Conservation (phyloP, 192 early-diverging fungal genomes). For the Coemansia sp. region DNA sequence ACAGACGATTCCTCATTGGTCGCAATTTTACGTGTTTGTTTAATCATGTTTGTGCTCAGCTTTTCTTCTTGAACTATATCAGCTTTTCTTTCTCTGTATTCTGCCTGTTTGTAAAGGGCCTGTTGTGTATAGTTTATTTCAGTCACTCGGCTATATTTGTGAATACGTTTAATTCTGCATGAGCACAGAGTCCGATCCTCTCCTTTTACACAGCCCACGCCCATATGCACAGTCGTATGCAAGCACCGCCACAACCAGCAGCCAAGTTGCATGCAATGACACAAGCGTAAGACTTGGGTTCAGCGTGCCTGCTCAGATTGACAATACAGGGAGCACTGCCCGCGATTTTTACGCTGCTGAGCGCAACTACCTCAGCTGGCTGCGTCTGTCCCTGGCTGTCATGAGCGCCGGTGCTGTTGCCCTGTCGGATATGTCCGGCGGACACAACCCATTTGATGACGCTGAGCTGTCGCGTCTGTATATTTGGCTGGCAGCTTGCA, state of each 20-base stretch:
- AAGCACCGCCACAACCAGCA: slow-evolving; percentile 12
- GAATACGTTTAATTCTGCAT: not conserved
- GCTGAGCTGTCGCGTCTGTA: not conserved
- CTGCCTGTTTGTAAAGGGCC: no score
- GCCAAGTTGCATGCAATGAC: not conserved
- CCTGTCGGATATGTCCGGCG: slow-evolving; percentile 7
- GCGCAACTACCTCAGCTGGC: slow-evolving; percentile 50
- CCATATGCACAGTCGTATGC: slow-evolving; percentile 3
- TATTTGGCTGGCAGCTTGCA: slow-evolving; percentile 1
- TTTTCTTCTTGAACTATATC: no score
- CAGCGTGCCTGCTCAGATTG: slow-evolving; percentile 9
- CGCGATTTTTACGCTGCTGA: slow-evolving; percentile 50
- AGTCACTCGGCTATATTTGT: no score
- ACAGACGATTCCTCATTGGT: no score
- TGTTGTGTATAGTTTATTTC: no score
- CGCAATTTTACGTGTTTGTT: no score
- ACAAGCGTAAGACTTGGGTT: not conserved
- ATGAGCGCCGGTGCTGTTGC: slow-evolving; percentile 37
- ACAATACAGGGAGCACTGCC: slow-evolving; percentile 38
- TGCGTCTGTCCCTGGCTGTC: slow-evolving; percentile 29
- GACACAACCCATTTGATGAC: not conserved
- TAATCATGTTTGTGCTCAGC: no score
- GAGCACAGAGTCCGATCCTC: slow-evolving; percentile 3
- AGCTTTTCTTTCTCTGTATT: no score
- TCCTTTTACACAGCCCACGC: not conserved